Percentiles rank a stretch among this genome's conserved stretches.
Evolutionary conservation across 495 filamentous ascomycete species (phyloP).

Genomic region (Jackrogersella minutella): DNA sequence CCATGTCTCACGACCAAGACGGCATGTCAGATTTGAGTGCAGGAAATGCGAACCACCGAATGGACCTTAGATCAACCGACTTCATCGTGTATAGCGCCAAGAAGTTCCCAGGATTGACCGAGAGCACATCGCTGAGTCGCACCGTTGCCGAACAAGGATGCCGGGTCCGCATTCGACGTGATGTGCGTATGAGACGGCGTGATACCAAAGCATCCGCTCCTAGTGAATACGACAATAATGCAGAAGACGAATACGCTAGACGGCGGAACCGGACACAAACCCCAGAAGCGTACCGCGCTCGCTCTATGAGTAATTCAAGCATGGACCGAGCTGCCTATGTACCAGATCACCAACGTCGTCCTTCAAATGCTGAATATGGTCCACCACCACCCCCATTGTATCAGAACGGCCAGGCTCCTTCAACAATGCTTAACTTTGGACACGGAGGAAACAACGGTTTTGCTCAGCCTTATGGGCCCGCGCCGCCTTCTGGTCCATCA

Average conservation of each 20-base stretch:
- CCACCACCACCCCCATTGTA: conserved; percentile 51
- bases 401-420: conserved; percentile 49
- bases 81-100: conserved; percentile 96
- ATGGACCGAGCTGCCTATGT: conserved; percentile 58
- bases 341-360: conserved; percentile 60
- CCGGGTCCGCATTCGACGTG: conserved; percentile 93
- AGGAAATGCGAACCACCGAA: conserved; percentile 62
- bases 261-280: conserved; percentile 66
- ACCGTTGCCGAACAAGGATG: conserved; percentile 97
- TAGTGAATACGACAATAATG: conserved; percentile 69
- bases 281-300: conserved; percentile 70
- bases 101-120: conserved; percentile 95
- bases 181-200: conserved; percentile 94
- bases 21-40: conserved; percentile 50
- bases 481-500: conserved; percentile 38
- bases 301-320: conserved; percentile 79
- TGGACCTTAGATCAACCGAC: conserved; percentile 87
- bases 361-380: conserved; percentile 64
- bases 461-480: conserved; percentile 41
- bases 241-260: conserved; percentile 70
- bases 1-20: conserved; percentile 45
- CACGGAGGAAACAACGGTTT: conserved; percentile 35
- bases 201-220: conserved; percentile 76
- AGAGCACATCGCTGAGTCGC: conserved; percentile 87
- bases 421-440: conserved; percentile 46